Evolutionary conservation across 495 filamentous ascomycete genomes (phyloP).

Genomic region (Cetradonia linearis): DNA sequence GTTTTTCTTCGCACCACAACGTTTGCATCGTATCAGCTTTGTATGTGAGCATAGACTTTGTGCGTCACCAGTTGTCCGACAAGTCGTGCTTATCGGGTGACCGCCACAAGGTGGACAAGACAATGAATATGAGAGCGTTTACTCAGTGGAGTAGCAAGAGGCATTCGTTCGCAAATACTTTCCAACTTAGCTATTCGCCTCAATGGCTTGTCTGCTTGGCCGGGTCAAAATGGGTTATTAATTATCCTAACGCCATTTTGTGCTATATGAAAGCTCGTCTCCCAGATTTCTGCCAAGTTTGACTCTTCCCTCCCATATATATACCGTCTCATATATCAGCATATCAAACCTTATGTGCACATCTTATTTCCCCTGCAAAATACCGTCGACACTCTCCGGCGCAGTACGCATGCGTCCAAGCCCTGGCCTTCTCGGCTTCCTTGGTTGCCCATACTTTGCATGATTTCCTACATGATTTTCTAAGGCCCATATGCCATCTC

Average conservation of each 20-base stretch:
- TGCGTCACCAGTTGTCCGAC: no score
- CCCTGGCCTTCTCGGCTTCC: neutral
- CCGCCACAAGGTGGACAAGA: no score
- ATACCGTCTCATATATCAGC: neutral
- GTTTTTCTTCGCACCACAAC: no score
- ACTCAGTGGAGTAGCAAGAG: no score
- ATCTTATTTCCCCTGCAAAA: constrained; percentile 1
- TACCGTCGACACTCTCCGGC: neutral
- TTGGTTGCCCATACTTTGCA: no score
- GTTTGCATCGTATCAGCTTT: no score
- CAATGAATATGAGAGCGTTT: no score
- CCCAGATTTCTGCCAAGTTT: neutral
- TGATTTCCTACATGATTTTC: neutral
- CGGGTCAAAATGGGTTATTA: neutral
- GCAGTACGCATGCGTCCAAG: neutral
- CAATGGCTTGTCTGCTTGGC: neutral
- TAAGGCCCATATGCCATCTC: neutral
- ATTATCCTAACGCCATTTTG: neutral
- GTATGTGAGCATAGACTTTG: no score
- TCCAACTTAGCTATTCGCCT: neutral
- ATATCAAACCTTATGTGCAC: neutral
- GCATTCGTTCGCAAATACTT: neutral
- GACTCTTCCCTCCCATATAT: neutral
- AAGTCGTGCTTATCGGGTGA: no score
- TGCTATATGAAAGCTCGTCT: neutral